These are phyloP conservation scores for Eutrema yunnanense DNA, from an alignment of 345 rosid species.

Conservation along the genomic window DNA sequence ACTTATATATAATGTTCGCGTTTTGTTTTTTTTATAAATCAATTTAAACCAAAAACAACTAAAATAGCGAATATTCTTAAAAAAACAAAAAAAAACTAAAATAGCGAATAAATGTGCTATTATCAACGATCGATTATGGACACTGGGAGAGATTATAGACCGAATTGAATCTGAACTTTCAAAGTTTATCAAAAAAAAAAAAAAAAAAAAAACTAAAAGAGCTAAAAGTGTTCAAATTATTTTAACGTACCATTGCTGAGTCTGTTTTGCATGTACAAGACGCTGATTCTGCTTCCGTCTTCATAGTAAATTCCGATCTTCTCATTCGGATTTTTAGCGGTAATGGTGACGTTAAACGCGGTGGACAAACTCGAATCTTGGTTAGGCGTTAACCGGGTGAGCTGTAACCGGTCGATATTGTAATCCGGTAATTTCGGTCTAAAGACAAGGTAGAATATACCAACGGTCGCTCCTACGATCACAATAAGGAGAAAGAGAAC, in stretches of 20 bases:
- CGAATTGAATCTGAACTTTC: no score
- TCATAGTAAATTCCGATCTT: conserved; percentile 78
- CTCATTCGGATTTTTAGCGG: conserved; percentile 66
- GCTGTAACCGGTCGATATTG: conserved; percentile 48
- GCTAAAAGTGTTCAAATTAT: background rate
- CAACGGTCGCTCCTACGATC: conserved; percentile 35
- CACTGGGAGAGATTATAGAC: no score
- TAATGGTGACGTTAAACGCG: conserved; percentile 53
- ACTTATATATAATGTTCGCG: no score
- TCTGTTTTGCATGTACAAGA: conserved; percentile 41
- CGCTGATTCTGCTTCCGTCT: conserved; percentile 68
- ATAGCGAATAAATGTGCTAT: no score
- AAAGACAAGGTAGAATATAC: conserved; percentile 66
- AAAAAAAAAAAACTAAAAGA: background rate
- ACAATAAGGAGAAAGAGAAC: conserved; percentile 46
- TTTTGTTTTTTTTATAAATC: background rate
- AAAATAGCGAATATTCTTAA: no score
- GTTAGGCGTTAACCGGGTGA: conserved; percentile 43
- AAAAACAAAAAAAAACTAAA: background rate
- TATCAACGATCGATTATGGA: no score
- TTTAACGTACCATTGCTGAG: conserved; percentile 39
- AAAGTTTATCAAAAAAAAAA: no score
- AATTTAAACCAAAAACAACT: background rate
- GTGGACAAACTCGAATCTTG: conserved; percentile 47
- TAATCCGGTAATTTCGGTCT: conserved; percentile 69